Conservation (phyloP, 306 rosid species). For the Dryas alaskensis region DNA sequence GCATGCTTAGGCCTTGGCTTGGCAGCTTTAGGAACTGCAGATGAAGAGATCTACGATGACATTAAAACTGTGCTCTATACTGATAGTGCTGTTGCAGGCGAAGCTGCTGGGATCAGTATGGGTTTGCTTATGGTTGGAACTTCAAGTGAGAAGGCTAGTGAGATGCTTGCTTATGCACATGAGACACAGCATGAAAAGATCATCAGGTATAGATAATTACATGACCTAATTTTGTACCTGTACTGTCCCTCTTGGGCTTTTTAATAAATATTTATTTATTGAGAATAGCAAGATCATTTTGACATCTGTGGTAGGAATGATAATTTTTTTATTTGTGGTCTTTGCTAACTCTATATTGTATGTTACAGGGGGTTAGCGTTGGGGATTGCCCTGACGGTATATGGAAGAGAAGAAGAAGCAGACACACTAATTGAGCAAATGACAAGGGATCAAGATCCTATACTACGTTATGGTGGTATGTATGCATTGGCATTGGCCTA, state of each 20-base stretch:
- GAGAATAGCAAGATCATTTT: not conserved
- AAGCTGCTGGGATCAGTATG: conserved; percentile 96
- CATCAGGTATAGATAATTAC: conserved; percentile 56
- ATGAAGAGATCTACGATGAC: conserved; percentile 84
- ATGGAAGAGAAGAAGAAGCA: conserved; percentile 97
- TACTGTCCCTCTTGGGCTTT: not conserved
- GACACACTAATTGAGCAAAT: conserved; percentile 94
- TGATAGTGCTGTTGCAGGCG: conserved; percentile 96
- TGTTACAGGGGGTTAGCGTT: conserved; percentile 76
- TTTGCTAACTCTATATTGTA: conserved; percentile 15
- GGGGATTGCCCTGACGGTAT: conserved; percentile 91
- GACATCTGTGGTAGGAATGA: not conserved
- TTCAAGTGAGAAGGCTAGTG: conserved; percentile 91
- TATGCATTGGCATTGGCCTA: conserved; percentile 96
- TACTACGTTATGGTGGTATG: conserved; percentile 94
- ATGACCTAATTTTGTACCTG: not conserved
- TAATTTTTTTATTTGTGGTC: not conserved
- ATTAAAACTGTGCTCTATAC: conserved; percentile 81
- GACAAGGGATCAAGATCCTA: conserved; percentile 97
- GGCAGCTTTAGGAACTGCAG: conserved; percentile 93
- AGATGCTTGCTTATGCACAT: conserved; percentile 93
- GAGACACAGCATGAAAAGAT: conserved; percentile 96
- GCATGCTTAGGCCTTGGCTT: conserved; percentile 98
- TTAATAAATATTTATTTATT: not conserved
- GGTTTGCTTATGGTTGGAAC: conserved; percentile 99